phyloP scores from a whole-genome alignment of 2,329 filamentous ascomycete species.

The Apiospora marii region DNA sequence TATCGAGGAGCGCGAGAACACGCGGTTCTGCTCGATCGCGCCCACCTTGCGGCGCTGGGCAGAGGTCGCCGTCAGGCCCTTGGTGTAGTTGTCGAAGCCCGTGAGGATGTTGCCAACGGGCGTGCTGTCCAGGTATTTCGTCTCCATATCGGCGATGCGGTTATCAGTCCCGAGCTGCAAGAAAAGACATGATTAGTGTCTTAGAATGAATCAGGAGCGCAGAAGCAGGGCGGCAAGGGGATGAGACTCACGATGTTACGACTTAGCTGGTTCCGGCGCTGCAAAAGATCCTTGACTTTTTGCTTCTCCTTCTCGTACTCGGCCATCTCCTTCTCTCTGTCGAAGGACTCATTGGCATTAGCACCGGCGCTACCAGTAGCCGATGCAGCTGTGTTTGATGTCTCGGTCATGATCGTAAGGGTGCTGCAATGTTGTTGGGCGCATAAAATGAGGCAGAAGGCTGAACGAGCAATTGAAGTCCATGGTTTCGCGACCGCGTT shows the following conservation, averaged over 20 bases:
- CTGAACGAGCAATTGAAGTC: neutral
- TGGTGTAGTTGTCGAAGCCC: slow-evolving; percentile 98
- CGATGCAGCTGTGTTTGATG: slow-evolving; percentile 45
- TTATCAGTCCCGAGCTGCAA: slow-evolving; percentile 1
- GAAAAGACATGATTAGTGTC: neutral
- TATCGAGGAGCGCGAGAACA: slow-evolving; percentile 74
- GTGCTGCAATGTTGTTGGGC: neutral
- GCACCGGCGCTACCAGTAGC: slow-evolving; percentile 24
- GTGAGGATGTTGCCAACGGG: slow-evolving; percentile 93
- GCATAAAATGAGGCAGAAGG: neutral
- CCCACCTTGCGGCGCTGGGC: slow-evolving; percentile 70
- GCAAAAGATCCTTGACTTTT: slow-evolving; percentile 56
- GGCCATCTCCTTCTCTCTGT: slow-evolving; percentile 33
- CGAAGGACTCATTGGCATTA: slow-evolving; percentile 22
- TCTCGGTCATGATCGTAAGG: slow-evolving; percentile 46
- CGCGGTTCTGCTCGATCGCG: slow-evolving; percentile 73
- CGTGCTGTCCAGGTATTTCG: slow-evolving; percentile 89
- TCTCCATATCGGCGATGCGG: slow-evolving; percentile 80
- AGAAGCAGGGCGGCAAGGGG: neutral
- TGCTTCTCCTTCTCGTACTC: slow-evolving; percentile 61
- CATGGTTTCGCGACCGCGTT: neutral
- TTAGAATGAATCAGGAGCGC: neutral
- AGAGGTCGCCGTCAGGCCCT: slow-evolving; percentile 73
- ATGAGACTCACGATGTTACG: slow-evolving; percentile 46
- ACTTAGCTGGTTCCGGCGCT: slow-evolving; percentile 50